Evolutionary conservation across 192 early-diverging fungal genomes (phyloP).

Genomic region (Spinellus fusiger): DNA sequence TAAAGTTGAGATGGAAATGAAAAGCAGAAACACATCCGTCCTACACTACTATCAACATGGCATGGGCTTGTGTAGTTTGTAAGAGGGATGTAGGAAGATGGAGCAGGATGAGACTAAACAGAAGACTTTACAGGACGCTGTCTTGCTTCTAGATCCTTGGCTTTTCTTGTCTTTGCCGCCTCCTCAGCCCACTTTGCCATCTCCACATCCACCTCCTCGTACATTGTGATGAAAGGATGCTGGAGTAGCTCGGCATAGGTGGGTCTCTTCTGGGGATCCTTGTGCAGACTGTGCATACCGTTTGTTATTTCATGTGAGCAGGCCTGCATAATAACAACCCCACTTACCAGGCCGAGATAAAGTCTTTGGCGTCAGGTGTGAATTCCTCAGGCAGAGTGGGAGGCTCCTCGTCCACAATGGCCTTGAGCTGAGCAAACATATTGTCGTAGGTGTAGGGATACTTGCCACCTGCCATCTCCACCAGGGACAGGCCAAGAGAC

Average conservation of each 20-base stretch:
- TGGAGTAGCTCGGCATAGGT: slow-evolving; percentile 71
- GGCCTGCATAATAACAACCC: not conserved
- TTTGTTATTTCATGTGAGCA: slow-evolving; percentile 6
- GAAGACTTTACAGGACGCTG: no score
- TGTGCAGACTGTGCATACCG: slow-evolving; percentile 43
- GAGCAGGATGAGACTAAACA: not conserved
- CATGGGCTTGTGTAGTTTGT: no score
- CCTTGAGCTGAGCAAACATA: slow-evolving; percentile 83
- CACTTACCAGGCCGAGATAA: slow-evolving; percentile 68
- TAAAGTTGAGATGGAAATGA: no score
- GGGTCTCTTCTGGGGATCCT: slow-evolving; percentile 65
- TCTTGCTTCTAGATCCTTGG: not conserved
- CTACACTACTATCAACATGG: no score
- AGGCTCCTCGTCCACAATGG: slow-evolving; percentile 76
- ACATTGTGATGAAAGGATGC: slow-evolving; percentile 70
- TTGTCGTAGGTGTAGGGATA: slow-evolving; percentile 77
- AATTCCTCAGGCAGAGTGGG: slow-evolving; percentile 68
- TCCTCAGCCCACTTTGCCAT: slow-evolving; percentile 75
- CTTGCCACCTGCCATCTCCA: slow-evolving; percentile 77
- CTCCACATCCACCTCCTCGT: slow-evolving; percentile 62
- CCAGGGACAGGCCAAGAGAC: slow-evolving; percentile 83
- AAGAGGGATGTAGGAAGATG: not conserved
- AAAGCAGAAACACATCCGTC: no score
- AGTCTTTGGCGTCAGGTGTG: slow-evolving; percentile 66
- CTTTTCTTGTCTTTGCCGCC: slow-evolving; percentile 42